Percentiles rank a stretch among this genome's conserved stretches.
Conservation (phyloP, 2,329 filamentous ascomycete genomes). For the Fusarium miscanthi region DNA sequence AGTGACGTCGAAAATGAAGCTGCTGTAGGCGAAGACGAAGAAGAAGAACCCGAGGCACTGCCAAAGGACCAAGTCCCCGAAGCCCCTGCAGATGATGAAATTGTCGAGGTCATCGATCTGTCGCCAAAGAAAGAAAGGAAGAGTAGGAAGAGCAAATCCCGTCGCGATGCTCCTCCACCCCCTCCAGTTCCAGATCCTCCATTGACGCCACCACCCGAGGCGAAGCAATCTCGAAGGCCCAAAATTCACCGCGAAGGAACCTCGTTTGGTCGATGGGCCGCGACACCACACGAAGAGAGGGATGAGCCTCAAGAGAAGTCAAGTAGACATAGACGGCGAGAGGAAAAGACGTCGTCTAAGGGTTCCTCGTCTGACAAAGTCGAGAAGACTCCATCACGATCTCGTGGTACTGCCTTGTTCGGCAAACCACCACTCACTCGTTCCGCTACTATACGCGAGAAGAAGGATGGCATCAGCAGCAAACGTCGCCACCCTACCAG, state of each 20-base stretch:
- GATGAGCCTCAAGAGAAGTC: slow-evolving; percentile 70
- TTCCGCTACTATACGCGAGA: slow-evolving; percentile 75
- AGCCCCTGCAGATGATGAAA: slow-evolving; percentile 25
- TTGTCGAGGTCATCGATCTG: slow-evolving; percentile 63
- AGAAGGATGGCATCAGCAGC: slow-evolving; percentile 65
- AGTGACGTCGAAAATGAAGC: slow-evolving; percentile 32
- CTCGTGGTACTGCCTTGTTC: slow-evolving; percentile 72
- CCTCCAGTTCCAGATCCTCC: slow-evolving; percentile 59
- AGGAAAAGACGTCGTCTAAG: slow-evolving; percentile 72
- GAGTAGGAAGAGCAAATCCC: slow-evolving; percentile 55
- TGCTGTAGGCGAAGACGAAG: slow-evolving; percentile 38
- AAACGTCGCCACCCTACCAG: slow-evolving; percentile 76
- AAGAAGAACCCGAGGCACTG: slow-evolving; percentile 45
- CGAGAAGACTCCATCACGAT: slow-evolving; percentile 62
- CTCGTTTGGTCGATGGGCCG: slow-evolving; percentile 82
- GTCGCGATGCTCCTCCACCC: slow-evolving; percentile 52
- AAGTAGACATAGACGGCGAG: slow-evolving; percentile 68
- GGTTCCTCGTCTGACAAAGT: slow-evolving; percentile 80
- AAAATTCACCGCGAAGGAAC: slow-evolving; percentile 78
- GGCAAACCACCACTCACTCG: slow-evolving; percentile 74
- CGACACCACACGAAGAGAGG: slow-evolving; percentile 56
- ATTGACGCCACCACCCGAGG: slow-evolving; percentile 63
- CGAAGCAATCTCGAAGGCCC: slow-evolving; percentile 73
- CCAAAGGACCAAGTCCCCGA: slow-evolving; percentile 48
- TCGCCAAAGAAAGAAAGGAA: slow-evolving; percentile 58